Evolutionary conservation across 352 stramenopile genomes (phyloP), one percentile per base, ranked within the genome.

Genomic region (Peronospora belbahrii): DNA sequence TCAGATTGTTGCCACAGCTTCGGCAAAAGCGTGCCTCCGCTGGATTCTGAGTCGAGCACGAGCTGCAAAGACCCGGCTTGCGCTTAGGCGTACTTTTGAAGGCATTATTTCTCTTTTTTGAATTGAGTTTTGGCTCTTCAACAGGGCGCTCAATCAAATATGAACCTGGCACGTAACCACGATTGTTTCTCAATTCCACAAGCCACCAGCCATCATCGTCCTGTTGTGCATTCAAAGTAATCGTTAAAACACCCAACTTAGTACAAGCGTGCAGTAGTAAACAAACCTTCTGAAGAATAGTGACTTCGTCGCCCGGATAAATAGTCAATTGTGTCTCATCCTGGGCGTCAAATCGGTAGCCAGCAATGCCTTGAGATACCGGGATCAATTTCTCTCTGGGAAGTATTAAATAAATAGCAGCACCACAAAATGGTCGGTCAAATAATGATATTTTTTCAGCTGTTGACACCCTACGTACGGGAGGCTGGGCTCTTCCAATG

Each of bases 151-250:
- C 79, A 37, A 91, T 81, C 45, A 91, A 59, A 53, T 91, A 91
- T 14, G 79, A 91, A 10, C 79, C 79, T 13, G 79, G 79, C 8
- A 91, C 79, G 52, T 88, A 91, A 18, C 79, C 79, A 33, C 79
- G 79, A 34, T 83, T 67, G 44, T 67, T 73, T 43, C 67, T 50
- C 31, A 88, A 49, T 19, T 87, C 73, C 28, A 87, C 79, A 37
- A 88, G 65, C 79, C 79, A 91, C 79, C 79, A 91, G 56, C 79
- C 79, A 65, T 91, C 79, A 32, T 88, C 76, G 27, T 91, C 79
- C 65, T 79, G 41, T 49, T 13, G 30, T 23, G 19, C 15, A 56
- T 31, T 44, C 7, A 3, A 14, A 9, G 13, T 33, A 15, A 49
- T 20, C 3, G 23, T 42, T 65, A 54, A 30, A 39, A 30, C 20